Percentiles rank a stretch among this genome's conserved stretches.
These are phyloP conservation scores for Cytospora leucostoma DNA, from an alignment of 2,329 filamentous ascomycete species.

Conservation along the genomic window DNA sequence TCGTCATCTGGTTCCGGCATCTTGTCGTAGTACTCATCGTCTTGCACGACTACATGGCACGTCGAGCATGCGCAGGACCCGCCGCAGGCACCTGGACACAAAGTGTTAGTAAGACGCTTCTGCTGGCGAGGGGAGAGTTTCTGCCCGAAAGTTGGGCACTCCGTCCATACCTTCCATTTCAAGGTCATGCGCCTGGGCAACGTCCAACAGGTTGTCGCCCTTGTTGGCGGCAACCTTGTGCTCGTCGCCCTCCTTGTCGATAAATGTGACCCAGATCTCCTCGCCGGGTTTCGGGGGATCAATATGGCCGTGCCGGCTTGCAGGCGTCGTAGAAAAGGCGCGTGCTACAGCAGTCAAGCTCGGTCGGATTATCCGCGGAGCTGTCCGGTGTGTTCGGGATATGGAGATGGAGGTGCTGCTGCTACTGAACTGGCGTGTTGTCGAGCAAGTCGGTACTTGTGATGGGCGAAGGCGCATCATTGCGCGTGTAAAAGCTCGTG, in stretches of 20 bases:
- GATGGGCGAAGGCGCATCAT: slow-evolving; percentile 5
- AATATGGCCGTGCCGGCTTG: slow-evolving; percentile 73
- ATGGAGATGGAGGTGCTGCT: neutral
- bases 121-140: slow-evolving; percentile 33
- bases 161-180: slow-evolving; percentile 81
- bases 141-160: slow-evolving; percentile 30
- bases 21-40: slow-evolving; percentile 72
- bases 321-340: slow-evolving; percentile 61
- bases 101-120: neutral
- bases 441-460: slow-evolving; percentile 10
- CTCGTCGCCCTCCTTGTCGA: slow-evolving; percentile 82
- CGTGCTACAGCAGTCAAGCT: slow-evolving; percentile 15
- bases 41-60: slow-evolving; percentile 83
- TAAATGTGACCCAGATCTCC: slow-evolving; percentile 90
- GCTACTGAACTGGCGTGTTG: slow-evolving; percentile 11
- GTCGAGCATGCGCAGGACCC: slow-evolving; percentile 92
- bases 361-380: neutral
- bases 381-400: slow-evolving; percentile 5
- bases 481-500: slow-evolving; percentile 10
- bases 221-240: slow-evolving; percentile 77
- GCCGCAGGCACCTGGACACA: slow-evolving; percentile 70
- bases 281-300: slow-evolving; percentile 84
- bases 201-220: slow-evolving; percentile 92
- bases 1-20: slow-evolving; percentile 74
- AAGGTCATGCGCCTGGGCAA: slow-evolving; percentile 90